These are phyloP conservation scores for Russula compacta DNA, from an alignment of 768 basidiomycete genomes.

Conservation along the genomic window DNA sequence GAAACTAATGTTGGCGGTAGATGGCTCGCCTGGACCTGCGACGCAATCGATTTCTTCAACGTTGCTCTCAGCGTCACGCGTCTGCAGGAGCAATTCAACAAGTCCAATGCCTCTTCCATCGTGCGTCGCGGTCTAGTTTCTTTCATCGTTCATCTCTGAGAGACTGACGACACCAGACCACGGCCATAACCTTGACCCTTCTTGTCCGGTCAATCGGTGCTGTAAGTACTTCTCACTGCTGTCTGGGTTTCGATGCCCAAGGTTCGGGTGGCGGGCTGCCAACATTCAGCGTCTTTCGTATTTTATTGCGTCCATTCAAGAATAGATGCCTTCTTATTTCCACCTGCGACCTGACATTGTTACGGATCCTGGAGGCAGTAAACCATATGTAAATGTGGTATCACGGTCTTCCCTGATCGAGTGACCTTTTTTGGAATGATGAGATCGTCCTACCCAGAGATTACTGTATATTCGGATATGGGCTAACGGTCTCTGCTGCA, in stretches of 20 bases:
- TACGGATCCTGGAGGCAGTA: not conserved
- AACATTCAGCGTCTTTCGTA: not conserved
- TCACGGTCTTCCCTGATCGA: not conserved
- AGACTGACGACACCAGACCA: slow-evolving; percentile 36
- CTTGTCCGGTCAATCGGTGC: slow-evolving; percentile 82
- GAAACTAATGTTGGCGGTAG: slow-evolving; percentile 26
- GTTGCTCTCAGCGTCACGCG: slow-evolving; percentile 50
- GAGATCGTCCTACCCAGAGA: not conserved
- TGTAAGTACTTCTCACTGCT: slow-evolving; percentile 27
- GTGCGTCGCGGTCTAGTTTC: slow-evolving; percentile 24
- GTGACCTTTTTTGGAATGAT: not conserved
- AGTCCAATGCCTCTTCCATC: slow-evolving; percentile 33
- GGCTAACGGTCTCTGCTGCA: slow-evolving; percentile 12
- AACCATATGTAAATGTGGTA: not conserved
- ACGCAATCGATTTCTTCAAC: slow-evolving; percentile 81
- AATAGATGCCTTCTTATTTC: not conserved
- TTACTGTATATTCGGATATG: not conserved
- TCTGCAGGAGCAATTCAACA: slow-evolving; percentile 40
- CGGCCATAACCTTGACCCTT: slow-evolving; percentile 84
- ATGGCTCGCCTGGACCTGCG: slow-evolving; percentile 82
- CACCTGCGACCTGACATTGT: not conserved
- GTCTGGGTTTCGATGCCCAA: not conserved
- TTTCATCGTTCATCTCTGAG: not conserved
- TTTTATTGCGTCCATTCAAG: not conserved
- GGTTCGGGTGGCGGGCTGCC: not conserved